These are phyloP conservation scores for Aspergillus quadricinctus DNA, from an alignment of 2,329 filamentous ascomycete species.

Conservation along the genomic window DNA sequence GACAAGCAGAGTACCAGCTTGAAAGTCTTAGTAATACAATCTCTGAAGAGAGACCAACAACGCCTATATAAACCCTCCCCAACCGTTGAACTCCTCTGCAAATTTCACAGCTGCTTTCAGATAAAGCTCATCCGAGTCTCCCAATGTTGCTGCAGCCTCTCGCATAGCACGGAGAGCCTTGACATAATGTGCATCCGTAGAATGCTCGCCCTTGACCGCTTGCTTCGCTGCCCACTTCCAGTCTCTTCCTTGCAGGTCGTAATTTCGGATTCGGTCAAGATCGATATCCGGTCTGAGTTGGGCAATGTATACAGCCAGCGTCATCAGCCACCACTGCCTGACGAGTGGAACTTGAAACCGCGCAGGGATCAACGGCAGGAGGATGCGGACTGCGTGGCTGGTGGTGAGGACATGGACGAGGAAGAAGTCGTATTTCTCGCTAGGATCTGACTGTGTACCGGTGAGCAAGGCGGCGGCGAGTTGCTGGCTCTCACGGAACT, in stretches of 20 bases:
- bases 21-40: not conserved
- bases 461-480: slow-evolving; percentile 47
- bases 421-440: slow-evolving; percentile 72
- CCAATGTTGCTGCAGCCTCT: slow-evolving; percentile 37
- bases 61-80: slow-evolving; percentile 52
- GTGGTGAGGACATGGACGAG: slow-evolving; percentile 76
- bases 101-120: slow-evolving; percentile 50
- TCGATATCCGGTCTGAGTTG: slow-evolving; percentile 70
- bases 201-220: slow-evolving; percentile 64
- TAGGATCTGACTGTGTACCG: slow-evolving; percentile 24
- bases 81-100: slow-evolving; percentile 54
- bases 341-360: slow-evolving; percentile 70
- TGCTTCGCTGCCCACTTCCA: slow-evolving; percentile 75
- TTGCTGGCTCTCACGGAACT: slow-evolving; percentile 68
- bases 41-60: not conserved
- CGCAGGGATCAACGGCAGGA: slow-evolving; percentile 71
- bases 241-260: slow-evolving; percentile 59
- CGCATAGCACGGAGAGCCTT: slow-evolving; percentile 66
- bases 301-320: slow-evolving; percentile 70
- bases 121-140: slow-evolving; percentile 42
- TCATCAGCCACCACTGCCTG: slow-evolving; percentile 85
- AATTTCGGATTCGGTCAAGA: slow-evolving; percentile 56
- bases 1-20: not conserved
- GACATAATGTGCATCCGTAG: slow-evolving; percentile 76
- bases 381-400: slow-evolving; percentile 80